Base-by-base conservation (phyloP, 345 rosid genomes). In the Euphorbia lathyris region DNA sequence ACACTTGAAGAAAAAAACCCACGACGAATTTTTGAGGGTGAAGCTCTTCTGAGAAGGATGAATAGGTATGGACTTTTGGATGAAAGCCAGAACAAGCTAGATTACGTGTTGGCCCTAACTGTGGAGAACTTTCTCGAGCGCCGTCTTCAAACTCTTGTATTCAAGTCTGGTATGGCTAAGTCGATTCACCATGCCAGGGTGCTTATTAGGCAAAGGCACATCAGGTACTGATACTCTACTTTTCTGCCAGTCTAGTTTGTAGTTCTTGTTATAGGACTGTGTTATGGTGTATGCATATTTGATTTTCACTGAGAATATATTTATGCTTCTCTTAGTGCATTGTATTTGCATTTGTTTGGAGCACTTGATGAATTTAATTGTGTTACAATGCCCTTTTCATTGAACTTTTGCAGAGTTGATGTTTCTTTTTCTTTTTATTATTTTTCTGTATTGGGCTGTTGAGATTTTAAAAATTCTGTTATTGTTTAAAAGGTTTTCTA, bases 31-130 rank as follows among this genome's bases (percentile, higher is more conserved):
- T n/a, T n/a, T n/a, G n/a, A n/a, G n/a, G n/a, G n/a, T n/a, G n/a
- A n/a, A n/a, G n/a, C n/a, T n/a, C n/a, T n/a, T n/a, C n/a, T n/a
- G n/a, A n/a, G n/a, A n/a, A n/a, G n/a, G n/a, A n/a, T n/a, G n/a
- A n/a, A n/a, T n/a, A n/a, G n/a, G n/a, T n/a, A n/a, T n/a, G n/a
- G n/a, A n/a, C n/a, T n/a, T n/a, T n/a, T n/a, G n/a, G n/a, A n/a
- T n/a, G n/a, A n/a, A n/a, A n/a, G n/a, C 65, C 88, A 88, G 82
- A 88, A 88, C 87, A 88, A 86, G 80, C 93, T 88, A 4, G 93
- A 88, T 80, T 88, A 88, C 65, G 88, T 88, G 65, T 68, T 88
- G 82, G 90, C 93, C 0, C 50, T 86, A 74, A 88, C 93, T 14
- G 88, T 88, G 48, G 93, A 86, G 77, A 88, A 84, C 65, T 88